phyloP scores from a whole-genome alignment of 2,329 filamentous ascomycete species.

The Dactylonectria estremocensis region DNA sequence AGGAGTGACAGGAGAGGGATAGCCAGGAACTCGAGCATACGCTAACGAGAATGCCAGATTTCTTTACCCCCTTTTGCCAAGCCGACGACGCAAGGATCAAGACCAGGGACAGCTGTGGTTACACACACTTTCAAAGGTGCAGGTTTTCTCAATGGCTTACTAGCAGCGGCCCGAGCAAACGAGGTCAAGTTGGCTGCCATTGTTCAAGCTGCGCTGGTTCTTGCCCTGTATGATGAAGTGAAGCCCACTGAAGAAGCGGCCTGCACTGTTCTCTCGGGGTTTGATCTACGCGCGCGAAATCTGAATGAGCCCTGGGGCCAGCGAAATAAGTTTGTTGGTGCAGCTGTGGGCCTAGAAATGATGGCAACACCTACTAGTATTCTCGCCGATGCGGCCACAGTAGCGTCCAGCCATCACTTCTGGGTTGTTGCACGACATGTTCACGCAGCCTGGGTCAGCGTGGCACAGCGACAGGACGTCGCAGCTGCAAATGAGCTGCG shows the following conservation, averaged over 20 bases:
- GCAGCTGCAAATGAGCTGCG: constrained; percentile 24
- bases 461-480: constrained; percentile 22
- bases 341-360: constrained; percentile 24
- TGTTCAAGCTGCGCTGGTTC: constrained; percentile 10
- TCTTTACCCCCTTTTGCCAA: constrained; percentile 13
- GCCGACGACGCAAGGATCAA: not conserved
- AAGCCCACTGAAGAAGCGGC: constrained; percentile 2
- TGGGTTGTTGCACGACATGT: constrained; percentile 20
- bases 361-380: constrained; percentile 19
- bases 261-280: constrained; percentile 19
- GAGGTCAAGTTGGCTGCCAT: constrained; percentile 18
- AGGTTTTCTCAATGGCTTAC: not conserved
- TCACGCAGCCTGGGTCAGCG: constrained; percentile 14
- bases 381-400: not conserved
- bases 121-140: not conserved
- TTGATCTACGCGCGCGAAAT: constrained; percentile 20
- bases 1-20: not conserved
- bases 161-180: constrained; percentile 5
- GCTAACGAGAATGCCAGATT: constrained; percentile 5
- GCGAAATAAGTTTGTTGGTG: constrained; percentile 22
- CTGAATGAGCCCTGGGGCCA: constrained; percentile 19
- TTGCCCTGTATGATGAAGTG: constrained; percentile 12
- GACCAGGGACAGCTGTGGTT: constrained; percentile 9
- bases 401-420: constrained; percentile 1
- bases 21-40: not conserved